Conservation (phyloP, 441 rosid genomes). For the Hura crepitans region DNA sequence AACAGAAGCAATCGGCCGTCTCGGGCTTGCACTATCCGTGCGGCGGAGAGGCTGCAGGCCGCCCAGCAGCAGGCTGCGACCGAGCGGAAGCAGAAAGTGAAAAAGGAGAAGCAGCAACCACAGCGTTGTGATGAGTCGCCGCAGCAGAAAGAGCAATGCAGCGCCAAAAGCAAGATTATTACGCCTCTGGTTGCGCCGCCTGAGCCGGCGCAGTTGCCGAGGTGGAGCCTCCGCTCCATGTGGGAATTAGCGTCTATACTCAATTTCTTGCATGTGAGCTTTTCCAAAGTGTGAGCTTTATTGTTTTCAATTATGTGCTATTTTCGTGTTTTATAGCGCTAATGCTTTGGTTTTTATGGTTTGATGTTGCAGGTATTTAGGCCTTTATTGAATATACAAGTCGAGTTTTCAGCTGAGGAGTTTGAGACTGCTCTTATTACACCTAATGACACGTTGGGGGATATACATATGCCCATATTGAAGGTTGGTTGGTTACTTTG, state of each 20-base stretch:
- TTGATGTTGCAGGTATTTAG: conserved; percentile 63
- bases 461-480: conserved; percentile 84
- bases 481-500: conserved; percentile 54
- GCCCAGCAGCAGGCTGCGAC: conserved; percentile 42
- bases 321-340: conserved; percentile 5
- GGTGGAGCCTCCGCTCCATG: conserved; percentile 97
- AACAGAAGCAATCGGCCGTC: conserved; percentile 76
- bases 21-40: conserved; percentile 87
- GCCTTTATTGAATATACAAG: conserved; percentile 66
- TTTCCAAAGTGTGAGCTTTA: conserved; percentile 23
- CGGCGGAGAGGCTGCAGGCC: conserved; percentile 38
- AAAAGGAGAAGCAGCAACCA: conserved; percentile 34
- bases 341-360: not conserved
- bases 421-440: conserved; percentile 81
- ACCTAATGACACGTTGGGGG: conserved; percentile 87
- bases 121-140: conserved; percentile 36
- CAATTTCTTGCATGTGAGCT: conserved; percentile 92
- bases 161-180: conserved; percentile 50
- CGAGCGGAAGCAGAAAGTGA: conserved; percentile 36
- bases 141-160: conserved; percentile 46
- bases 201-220: conserved; percentile 69
- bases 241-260: conserved; percentile 95
- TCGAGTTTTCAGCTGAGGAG: conserved; percentile 95
- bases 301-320: conserved; percentile 13
- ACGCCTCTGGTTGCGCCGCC: conserved; percentile 73